phyloP scores from a whole-genome alignment of 176 grass and related monocot species.

The Oryza australiensis region DNA sequence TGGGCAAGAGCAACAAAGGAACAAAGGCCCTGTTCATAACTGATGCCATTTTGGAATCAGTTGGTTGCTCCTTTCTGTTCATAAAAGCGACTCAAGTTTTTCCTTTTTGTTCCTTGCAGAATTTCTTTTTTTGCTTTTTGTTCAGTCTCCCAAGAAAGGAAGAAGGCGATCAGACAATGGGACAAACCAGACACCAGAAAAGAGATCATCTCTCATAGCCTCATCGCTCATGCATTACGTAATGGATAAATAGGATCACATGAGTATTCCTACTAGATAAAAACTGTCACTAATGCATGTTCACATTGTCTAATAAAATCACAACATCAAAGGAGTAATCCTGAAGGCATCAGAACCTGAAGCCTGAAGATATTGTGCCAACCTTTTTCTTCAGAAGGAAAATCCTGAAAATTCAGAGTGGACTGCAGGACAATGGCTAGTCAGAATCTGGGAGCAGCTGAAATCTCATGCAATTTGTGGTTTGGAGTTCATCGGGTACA shows the following conservation, averaged over 20 bases:
- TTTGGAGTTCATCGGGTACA: not conserved
- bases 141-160: not conserved
- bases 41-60: not conserved
- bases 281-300: not conserved
- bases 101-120: not conserved
- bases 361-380: not conserved
- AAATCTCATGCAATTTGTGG: not conserved
- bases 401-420: not conserved
- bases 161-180: not conserved
- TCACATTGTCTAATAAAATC: not conserved
- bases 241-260: not conserved
- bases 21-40: not conserved
- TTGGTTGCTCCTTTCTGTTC: slow-evolving; percentile 12
- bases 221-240: not conserved
- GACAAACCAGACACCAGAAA: not conserved
- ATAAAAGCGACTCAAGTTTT: not conserved
- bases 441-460: not conserved
- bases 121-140: slow-evolving; percentile 23
- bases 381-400: not conserved
- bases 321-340: not conserved
- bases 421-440: not conserved
- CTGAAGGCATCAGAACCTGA: not conserved
- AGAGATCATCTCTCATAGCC: not conserved
- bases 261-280: not conserved
- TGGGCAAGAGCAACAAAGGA: not conserved